Evolutionary conservation across 2,329 filamentous ascomycete genomes (phyloP).

Genomic region (Amesomyces nigricolor): DNA sequence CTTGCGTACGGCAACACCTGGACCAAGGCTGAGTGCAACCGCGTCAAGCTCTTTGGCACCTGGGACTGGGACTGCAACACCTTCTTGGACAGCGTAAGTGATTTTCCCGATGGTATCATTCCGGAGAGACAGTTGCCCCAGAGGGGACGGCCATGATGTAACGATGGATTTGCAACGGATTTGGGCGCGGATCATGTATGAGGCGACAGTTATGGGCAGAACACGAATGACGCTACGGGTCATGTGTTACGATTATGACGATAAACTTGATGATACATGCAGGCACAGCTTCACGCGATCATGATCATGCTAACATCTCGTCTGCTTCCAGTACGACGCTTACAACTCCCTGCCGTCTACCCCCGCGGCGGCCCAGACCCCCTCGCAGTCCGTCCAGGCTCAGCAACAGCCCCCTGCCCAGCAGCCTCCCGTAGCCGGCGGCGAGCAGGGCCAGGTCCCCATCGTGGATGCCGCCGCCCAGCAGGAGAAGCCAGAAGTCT

Average conservation of each 20-base stretch:
- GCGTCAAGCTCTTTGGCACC: slow-evolving; percentile 76
- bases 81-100: slow-evolving; percentile 79
- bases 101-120: slow-evolving; percentile 32
- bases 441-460: slow-evolving; percentile 29
- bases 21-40: slow-evolving; percentile 82
- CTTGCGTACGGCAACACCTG: slow-evolving; percentile 89
- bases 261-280: slow-evolving; percentile 3
- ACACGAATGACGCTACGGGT: neutral
- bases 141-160: slow-evolving; percentile 16
- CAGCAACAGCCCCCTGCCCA: slow-evolving; percentile 16
- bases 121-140: slow-evolving; percentile 34
- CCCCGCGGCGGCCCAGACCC: slow-evolving; percentile 23
- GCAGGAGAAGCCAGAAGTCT: slow-evolving; percentile 34
- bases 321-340: slow-evolving; percentile 41
- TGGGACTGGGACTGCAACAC: slow-evolving; percentile 99
- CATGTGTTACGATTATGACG: neutral
- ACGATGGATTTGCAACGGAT: neutral
- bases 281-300: neutral
- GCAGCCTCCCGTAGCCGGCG: slow-evolving; percentile 19
- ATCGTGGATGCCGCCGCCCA: slow-evolving; percentile 20
- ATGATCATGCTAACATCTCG: slow-evolving; percentile 10
- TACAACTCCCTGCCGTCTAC: slow-evolving; percentile 35
- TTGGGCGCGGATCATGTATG: neutral
- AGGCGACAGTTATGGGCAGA: neutral
- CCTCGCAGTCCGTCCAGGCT: slow-evolving; percentile 20